A percentile compares a stretch with the other conserved stretches of the same genome.
phyloP scores from a whole-genome alignment of 805 yeast species.

The Groenewaldozyma salmanticensis region DNA sequence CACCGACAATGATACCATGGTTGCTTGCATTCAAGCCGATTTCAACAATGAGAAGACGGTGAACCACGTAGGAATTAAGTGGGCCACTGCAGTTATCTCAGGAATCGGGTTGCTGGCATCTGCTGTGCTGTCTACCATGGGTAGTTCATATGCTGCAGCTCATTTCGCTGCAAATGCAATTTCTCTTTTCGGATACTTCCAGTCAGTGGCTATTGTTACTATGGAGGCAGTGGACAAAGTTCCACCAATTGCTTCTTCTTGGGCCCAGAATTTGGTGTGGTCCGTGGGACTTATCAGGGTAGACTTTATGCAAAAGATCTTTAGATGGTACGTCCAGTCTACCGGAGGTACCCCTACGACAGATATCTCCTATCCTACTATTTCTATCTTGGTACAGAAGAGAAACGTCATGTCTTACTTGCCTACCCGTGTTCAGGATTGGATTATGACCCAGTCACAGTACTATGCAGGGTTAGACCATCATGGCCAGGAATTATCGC shows the following conservation, averaged over 20 bases:
- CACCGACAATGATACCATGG: constrained; percentile 28
- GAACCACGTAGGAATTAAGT: constrained; percentile 68
- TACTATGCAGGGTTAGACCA: too few relatives aligned
- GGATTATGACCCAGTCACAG: background rate
- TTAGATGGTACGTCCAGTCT: constrained; percentile 89
- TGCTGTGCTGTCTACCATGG: constrained; percentile 75
- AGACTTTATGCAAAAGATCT: constrained; percentile 72
- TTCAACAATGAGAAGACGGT: constrained; percentile 75
- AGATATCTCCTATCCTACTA: constrained; percentile 46
- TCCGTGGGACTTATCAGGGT: constrained; percentile 83
- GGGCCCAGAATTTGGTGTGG: constrained; percentile 92
- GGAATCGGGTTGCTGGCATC: constrained; percentile 79
- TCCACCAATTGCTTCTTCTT: constrained; percentile 87
- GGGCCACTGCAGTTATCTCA: constrained; percentile 90
- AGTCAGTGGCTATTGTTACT: constrained; percentile 70
- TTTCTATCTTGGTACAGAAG: constrained; percentile 69
- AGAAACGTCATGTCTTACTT: constrained; percentile 17
- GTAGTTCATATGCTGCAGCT: constrained; percentile 82
- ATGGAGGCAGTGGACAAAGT: constrained; percentile 80
- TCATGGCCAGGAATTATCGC: background rate
- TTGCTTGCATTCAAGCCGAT: constrained; percentile 70
- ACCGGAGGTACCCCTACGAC: constrained; percentile 83
- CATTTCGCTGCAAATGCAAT: constrained; percentile 81
- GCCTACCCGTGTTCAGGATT: background rate
- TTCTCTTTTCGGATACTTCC: constrained; percentile 78